A percentile compares a stretch with the other conserved stretches of the same genome.
These are phyloP conservation scores for Cyberlindnera euphorbiiphila DNA, from an alignment of 805 yeast genomes.

Conservation along the genomic window DNA sequence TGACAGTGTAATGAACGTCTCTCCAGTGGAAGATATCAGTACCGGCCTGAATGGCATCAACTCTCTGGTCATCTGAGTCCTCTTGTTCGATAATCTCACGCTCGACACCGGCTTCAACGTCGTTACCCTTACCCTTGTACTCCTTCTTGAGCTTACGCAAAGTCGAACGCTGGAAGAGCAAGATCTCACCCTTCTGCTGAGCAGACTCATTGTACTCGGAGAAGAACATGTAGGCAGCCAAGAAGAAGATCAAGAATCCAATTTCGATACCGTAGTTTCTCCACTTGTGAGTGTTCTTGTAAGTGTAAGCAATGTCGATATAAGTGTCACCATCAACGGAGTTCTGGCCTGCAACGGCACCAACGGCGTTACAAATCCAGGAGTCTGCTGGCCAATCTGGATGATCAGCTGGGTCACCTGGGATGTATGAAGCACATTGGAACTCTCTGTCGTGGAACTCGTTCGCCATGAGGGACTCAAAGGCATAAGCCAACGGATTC, in stretches of 20 bases:
- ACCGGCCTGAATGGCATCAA: constrained; percentile 31
- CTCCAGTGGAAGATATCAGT: constrained; percentile 72
- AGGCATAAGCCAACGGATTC: constrained; percentile 54
- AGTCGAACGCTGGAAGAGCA: constrained; percentile 51
- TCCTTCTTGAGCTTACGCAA: constrained; percentile 44
- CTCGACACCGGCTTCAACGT: constrained; percentile 27
- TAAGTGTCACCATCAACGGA: constrained; percentile 52
- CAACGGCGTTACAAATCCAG: constrained; percentile 52
- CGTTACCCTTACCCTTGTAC: constrained; percentile 25
- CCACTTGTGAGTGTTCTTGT: constrained; percentile 50
- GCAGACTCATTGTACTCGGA: constrained; percentile 60
- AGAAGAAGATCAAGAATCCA: constrained; percentile 53
- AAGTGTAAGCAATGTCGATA: constrained; percentile 40
- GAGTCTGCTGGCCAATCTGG: constrained; percentile 28
- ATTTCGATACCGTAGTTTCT: constrained; percentile 60
- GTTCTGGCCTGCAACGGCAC: constrained; percentile 48
- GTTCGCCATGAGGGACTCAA: constrained; percentile 55
- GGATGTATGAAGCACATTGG: constrained; percentile 45
- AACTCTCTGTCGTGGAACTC: constrained; percentile 48
- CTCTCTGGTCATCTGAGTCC: constrained; percentile 19
- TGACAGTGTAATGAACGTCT: constrained; percentile 66
- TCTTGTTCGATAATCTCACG: constrained; percentile 28
- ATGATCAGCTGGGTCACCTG: constrained; percentile 32
- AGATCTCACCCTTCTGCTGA: constrained; percentile 67
- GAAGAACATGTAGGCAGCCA: constrained; percentile 46